Evolutionary conservation across 805 yeast genomes (phyloP).

Genomic region (Brettanomyces nanus): DNA sequence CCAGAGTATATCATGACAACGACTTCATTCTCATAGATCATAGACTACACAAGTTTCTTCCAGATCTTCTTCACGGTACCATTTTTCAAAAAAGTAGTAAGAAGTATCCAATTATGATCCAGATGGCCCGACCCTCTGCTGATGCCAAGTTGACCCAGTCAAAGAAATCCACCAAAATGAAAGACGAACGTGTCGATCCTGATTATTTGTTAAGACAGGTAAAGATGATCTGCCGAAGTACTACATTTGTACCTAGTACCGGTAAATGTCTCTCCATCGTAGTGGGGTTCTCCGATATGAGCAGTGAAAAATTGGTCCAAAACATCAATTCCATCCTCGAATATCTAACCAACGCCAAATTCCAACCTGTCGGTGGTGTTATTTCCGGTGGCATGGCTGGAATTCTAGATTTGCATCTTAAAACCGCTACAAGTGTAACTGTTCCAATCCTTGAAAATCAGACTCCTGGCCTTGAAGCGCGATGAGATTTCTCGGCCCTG

Average conservation of each 20-base stretch:
- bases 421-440: conserved; percentile 55
- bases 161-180: conserved; percentile 33
- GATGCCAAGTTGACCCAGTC: conserved; percentile 24
- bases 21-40: conserved; percentile 67
- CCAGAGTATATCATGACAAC: conserved; percentile 46
- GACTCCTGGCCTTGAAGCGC: no score
- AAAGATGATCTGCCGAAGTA: conserved; percentile 52
- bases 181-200: conserved; percentile 57
- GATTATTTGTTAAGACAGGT: conserved; percentile 57
- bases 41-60: conserved; percentile 54
- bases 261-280: conserved; percentile 56
- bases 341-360: conserved; percentile 37
- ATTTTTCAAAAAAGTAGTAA: conserved; percentile 57
- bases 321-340: conserved; percentile 45
- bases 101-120: conserved; percentile 60
- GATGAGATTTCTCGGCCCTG: no score
- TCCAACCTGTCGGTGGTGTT: conserved; percentile 53
- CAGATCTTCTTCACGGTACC: conserved; percentile 44
- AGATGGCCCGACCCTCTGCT: conserved; percentile 40
- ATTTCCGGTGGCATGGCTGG: conserved; percentile 34
- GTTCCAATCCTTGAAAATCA: no score
- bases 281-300: conserved; percentile 49
- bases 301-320: conserved; percentile 32
- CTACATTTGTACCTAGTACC: conserved; percentile 50
- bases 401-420: conserved; percentile 44